Conservation (phyloP, 2,329 filamentous ascomycete species). For the Fusarium marasasianum region DNA sequence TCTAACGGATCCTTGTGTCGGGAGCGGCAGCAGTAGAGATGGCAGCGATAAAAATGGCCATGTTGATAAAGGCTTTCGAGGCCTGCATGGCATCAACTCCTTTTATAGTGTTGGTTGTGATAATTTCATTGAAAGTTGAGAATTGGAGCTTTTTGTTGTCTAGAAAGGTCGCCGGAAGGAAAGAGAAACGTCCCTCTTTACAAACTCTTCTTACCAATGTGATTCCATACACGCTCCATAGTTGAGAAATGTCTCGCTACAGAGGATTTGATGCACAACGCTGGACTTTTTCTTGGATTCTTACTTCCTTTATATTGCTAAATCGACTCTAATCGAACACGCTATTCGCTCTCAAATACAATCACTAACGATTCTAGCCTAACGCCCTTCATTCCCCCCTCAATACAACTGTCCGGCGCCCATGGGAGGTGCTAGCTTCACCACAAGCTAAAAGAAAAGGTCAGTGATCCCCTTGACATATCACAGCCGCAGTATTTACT, state of each 20-base stretch:
- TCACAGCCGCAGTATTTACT: background rate
- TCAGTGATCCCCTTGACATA: background rate
- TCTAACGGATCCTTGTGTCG: too few species aligned
- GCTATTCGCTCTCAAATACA: background rate
- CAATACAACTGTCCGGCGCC: background rate
- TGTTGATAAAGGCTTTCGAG: background rate
- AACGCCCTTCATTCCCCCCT: rapidly evolving
- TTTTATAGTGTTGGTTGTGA: too few species aligned
- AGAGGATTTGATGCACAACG: background rate
- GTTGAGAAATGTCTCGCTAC: background rate
- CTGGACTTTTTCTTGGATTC: background rate
- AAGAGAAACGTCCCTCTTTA: background rate
- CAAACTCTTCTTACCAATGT: background rate
- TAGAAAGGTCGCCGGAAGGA: background rate
- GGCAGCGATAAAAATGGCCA: rapidly evolving
- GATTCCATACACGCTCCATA: too few species aligned
- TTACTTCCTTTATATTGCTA: background rate
- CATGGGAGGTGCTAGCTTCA: background rate
- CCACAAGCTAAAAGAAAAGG: background rate
- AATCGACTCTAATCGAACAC: background rate
- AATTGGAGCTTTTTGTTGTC: background rate
- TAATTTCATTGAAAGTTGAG: background rate
- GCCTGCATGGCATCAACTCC: background rate
- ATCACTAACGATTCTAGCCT: rapidly evolving
- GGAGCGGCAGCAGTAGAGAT: too few species aligned